Conservation (phyloP, 1,284 basidiomycete species). For the Filobasidium uniguttulatum region DNA sequence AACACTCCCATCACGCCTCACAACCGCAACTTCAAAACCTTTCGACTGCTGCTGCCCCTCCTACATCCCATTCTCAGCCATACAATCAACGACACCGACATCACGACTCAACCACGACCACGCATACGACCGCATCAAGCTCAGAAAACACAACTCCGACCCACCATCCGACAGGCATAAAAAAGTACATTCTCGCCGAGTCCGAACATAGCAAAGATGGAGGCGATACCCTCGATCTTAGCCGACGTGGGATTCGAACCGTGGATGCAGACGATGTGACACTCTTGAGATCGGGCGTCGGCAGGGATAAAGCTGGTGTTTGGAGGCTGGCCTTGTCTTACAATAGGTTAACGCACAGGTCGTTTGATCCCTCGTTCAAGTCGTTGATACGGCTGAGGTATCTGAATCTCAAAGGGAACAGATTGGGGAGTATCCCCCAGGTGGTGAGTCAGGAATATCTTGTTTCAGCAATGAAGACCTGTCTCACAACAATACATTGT, state of each 20-base stretch:
- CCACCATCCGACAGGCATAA: neutral
- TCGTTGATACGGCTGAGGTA: constrained; percentile 69
- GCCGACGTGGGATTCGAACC: constrained; percentile 59
- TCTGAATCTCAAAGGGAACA: constrained; percentile 83
- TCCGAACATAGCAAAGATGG: constrained; percentile 54
- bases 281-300: constrained; percentile 48
- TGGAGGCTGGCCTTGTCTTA: constrained; percentile 77
- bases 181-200: constrained; percentile 46
- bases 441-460: constrained; percentile 63
- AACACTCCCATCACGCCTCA: neutral
- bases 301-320: constrained; percentile 45
- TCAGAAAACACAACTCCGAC: neutral
- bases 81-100: neutral
- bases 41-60: constrained; percentile 1
- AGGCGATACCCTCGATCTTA: constrained; percentile 67
- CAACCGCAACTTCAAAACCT: neutral
- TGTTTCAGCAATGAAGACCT: constrained; percentile 2
- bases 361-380: constrained; percentile 65
- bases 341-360: constrained; percentile 55
- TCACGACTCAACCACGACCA: neutral
- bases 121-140: neutral
- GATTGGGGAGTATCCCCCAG: constrained; percentile 67
- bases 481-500: constrained; percentile 5
- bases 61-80: no score
- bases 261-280: constrained; percentile 59